Percentiles rank a stretch among this genome's conserved stretches.
phyloP scores from a whole-genome alignment of 768 basidiomycete species.

The Cantharellus anzutake region DNA sequence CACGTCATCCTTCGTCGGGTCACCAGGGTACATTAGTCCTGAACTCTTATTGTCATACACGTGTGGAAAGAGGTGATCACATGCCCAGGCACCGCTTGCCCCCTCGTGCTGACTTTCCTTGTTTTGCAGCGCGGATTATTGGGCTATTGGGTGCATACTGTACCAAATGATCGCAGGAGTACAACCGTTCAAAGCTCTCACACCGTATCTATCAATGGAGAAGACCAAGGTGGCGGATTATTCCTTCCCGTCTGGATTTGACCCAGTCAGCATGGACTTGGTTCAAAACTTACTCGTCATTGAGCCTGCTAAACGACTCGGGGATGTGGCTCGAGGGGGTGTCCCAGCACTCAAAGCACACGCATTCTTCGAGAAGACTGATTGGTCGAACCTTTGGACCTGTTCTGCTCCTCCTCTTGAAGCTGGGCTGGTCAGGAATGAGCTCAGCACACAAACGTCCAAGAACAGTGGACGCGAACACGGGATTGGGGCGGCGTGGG shows the following conservation, averaged over 20 bases:
- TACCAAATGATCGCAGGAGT: conserved; percentile 85
- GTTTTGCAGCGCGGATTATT: conserved; percentile 61
- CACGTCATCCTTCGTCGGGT: conserved; percentile 68
- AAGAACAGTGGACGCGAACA: neutral
- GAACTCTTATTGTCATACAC: conserved; percentile 59
- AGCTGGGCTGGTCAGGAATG: conserved; percentile 36
- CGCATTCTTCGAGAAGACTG: conserved; percentile 37
- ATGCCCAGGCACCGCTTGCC: neutral
- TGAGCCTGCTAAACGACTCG: neutral
- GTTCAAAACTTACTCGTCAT: conserved; percentile 55
- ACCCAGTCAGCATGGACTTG: conserved; percentile 61
- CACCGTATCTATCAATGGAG: conserved; percentile 89
- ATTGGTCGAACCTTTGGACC: conserved; percentile 50
- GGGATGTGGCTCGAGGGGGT: neutral
- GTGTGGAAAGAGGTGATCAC: conserved; percentile 40
- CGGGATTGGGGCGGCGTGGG: conserved; percentile 36
- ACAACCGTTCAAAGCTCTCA: conserved; percentile 79
- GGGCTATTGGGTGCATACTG: conserved; percentile 88
- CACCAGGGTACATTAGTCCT: conserved; percentile 77
- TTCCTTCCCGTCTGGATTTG: conserved; percentile 71
- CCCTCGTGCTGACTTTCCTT: conserved; percentile 1
- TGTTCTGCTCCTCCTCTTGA: conserved; percentile 37
- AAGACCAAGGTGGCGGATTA: conserved; percentile 83
- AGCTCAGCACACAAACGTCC: neutral
- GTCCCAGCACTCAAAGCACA: conserved; percentile 31